Evolutionary conservation across 495 filamentous ascomycete genomes (phyloP), one percentile per base, ranked within the genome.

Genomic region (Penicillium cinerascens): DNA sequence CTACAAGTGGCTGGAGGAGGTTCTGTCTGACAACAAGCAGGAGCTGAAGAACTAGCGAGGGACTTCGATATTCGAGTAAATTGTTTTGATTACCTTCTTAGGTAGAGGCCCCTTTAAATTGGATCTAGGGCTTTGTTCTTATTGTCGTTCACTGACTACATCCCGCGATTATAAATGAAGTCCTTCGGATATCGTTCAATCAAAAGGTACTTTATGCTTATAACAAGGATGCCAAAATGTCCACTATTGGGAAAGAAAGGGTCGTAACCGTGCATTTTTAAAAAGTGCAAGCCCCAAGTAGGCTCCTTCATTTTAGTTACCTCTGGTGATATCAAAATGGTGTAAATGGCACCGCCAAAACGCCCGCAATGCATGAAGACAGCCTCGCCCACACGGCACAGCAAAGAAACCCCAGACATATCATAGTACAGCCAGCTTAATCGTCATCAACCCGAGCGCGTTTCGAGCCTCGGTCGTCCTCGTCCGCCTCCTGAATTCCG

Each of bases 391-490:
- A 23, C 21, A 22, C 37, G 48, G 26, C 52, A 50, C 44, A 20
- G 22, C 16, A 47, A 42, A 47, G 40, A 22, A 16, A 48, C 38
- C 17, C 49, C 33, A 49, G 38, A 40, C 22, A 39, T 48, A 45
- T 49, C 35, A 33, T 41, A 44, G 53, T 51, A 53, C 26, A 50
- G 4, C 44, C 35, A 51, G 42, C 56, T 56, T 50, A 71, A 51
- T 95, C 89, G 39, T 92, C 87, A 15, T 95, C 88, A 16, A 95
- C 82, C 55, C 87, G 80, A 13, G 87, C 87, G 53, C 87, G 79
- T 74, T 97, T 97, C 17, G 83, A 76, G 42, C 79, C 73, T 52
- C 87, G 79, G 25, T 77, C 74, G 4, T 74, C 72, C 26, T 43
- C 45, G 16, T 88, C 87, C 13, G 75, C 78, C 43, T 92, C 89